Evolutionary conservation across 163 green algal species (phyloP).

Genomic region (Volvox carteri): DNA sequence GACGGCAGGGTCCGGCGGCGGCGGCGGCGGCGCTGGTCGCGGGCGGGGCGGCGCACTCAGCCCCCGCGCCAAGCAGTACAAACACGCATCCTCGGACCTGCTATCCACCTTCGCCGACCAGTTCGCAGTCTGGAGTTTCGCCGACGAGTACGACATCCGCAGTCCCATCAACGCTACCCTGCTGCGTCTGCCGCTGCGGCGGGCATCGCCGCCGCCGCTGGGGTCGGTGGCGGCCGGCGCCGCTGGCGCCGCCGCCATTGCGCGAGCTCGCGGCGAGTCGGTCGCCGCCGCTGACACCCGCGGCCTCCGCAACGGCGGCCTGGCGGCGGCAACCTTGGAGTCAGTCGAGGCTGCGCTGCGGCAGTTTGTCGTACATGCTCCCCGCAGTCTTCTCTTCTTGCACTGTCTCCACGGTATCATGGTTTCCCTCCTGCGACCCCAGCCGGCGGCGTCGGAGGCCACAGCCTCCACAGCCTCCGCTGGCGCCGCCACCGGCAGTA

Average conservation of each 20-base stretch:
- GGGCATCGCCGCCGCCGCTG: background rate
- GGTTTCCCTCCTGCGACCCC: conserved; percentile 25
- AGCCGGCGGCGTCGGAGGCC: background rate
- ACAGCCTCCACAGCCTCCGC: too few relatives aligned
- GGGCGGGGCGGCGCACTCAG: background rate
- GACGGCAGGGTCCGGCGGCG: background rate
- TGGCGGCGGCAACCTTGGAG: conserved; percentile 10
- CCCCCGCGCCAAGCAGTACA: conserved; percentile 64
- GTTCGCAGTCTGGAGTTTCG: conserved; percentile 60
- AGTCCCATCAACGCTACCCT: conserved; percentile 48
- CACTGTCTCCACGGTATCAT: background rate
- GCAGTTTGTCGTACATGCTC: conserved; percentile 2
- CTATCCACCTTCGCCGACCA: conserved; percentile 61
- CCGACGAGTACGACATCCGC: conserved; percentile 47
- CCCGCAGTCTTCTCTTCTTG: conserved; percentile 50
- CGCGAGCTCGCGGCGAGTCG: background rate
- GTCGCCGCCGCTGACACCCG: background rate
- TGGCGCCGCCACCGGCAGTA: too few relatives aligned
- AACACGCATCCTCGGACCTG: conserved; percentile 55
- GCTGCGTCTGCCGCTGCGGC: conserved; percentile 58
- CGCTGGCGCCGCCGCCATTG: background rate
- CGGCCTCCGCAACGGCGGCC: conserved; percentile 30
- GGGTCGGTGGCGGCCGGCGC: background rate
- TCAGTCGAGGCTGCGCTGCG: conserved; percentile 37
- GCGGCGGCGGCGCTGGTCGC: background rate